Evolutionary conservation across 1,284 basidiomycete species (phyloP).

Genomic region (Marasmius sp.): DNA sequence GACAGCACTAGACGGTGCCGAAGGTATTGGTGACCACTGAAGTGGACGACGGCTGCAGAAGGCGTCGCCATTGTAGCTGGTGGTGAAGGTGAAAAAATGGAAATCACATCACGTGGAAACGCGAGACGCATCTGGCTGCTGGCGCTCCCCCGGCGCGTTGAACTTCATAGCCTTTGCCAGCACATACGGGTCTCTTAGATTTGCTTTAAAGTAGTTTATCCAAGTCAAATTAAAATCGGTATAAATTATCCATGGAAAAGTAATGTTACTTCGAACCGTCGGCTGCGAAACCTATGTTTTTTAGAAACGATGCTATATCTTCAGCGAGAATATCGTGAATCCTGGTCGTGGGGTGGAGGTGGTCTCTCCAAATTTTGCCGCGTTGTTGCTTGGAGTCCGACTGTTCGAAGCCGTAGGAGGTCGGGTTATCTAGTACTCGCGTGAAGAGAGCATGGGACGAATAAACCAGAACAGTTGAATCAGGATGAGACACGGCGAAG

Average conservation of each 20-base stretch:
- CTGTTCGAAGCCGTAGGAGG: conserved; percentile 37
- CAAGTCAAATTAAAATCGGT: no score
- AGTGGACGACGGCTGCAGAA: conserved; percentile 40
- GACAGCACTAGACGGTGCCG: conserved; percentile 87
- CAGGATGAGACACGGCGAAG: conserved; percentile 41
- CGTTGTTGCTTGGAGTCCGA: conserved; percentile 28
- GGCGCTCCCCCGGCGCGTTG: no score
- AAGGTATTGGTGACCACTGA: conserved; percentile 83
- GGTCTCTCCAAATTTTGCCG: conserved; percentile 55
- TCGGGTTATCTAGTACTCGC: conserved; percentile 46
- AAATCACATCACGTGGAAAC: no score
- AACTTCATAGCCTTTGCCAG: no score
- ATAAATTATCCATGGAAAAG: no score
- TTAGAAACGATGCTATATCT: conserved; percentile 38
- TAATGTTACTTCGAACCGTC: no score
- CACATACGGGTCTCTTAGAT: no score
- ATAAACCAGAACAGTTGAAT: conserved; percentile 47
- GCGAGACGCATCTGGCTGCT: no score
- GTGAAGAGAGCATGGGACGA: conserved; percentile 49
- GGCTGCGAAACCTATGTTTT: background rate
- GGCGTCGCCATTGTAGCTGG: background rate
- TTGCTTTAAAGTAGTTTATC: no score
- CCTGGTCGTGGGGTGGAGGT: conserved; percentile 45
- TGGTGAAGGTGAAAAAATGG: background rate
- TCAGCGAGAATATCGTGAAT: conserved; percentile 43